A percentile compares a stretch with the other conserved stretches of the same genome.
These are phyloP conservation scores for Alternaria burnsii DNA, from an alignment of 2,329 filamentous ascomycete genomes.

Conservation along the genomic window DNA sequence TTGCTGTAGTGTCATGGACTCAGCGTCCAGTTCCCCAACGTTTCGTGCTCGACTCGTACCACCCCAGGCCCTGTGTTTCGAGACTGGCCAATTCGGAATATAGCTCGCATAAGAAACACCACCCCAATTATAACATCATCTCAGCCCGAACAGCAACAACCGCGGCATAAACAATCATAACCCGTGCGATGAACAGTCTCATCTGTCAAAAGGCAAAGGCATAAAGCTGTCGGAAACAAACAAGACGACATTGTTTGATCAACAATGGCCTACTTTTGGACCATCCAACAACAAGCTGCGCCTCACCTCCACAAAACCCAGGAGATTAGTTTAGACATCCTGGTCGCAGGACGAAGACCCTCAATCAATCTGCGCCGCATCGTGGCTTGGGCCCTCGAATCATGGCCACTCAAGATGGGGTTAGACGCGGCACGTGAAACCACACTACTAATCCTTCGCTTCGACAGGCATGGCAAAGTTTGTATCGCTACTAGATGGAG, in stretches of 20 bases:
- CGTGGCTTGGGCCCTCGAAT: slow-evolving; percentile 10
- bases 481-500: slow-evolving; percentile 6
- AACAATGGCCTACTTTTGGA: neutral
- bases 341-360: slow-evolving; percentile 8
- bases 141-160: slow-evolving; percentile 1
- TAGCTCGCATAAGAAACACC: slow-evolving; percentile 16
- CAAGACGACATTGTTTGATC: slow-evolving; percentile 2
- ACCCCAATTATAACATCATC: slow-evolving; percentile 1
- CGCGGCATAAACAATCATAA: slow-evolving; percentile 8
- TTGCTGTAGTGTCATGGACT: neutral
- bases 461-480: slow-evolving; percentile 1
- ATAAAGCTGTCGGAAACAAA: slow-evolving; percentile 6
- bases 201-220: slow-evolving; percentile 5
- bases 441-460: slow-evolving; percentile 5
- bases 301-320: slow-evolving; percentile 2
- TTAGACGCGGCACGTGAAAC: slow-evolving; percentile 11
- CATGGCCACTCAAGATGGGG: neutral
- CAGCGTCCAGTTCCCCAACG: neutral
- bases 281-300: neutral
- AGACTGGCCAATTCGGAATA: slow-evolving; percentile 1
- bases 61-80: slow-evolving; percentile 15
- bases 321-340: neutral
- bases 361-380: slow-evolving; percentile 17
- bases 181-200: neutral
- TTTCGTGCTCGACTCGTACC: slow-evolving; percentile 16